A percentile compares a stretch with the other conserved stretches of the same genome.
Conservation (phyloP, 2,329 filamentous ascomycete genomes). For the Cladosporium velox region DNA sequence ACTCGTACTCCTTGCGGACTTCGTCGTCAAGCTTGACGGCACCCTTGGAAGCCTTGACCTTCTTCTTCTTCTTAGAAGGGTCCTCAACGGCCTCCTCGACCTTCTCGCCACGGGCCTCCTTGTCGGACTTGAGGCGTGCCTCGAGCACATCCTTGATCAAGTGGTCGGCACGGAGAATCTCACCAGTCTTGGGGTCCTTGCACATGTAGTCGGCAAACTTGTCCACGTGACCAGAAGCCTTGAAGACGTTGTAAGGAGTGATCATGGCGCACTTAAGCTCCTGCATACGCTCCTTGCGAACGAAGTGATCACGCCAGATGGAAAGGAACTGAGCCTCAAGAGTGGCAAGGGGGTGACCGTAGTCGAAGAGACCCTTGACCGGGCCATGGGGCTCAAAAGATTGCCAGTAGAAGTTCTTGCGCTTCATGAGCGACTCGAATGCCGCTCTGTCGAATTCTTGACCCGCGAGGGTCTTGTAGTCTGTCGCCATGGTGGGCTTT, state of each 20-base stretch:
- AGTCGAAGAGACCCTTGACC: constrained; percentile 72
- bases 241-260: constrained; percentile 89
- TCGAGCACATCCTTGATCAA: constrained; percentile 94
- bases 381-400: constrained; percentile 84
- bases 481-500: constrained; percentile 55
- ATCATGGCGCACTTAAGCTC: constrained; percentile 93
- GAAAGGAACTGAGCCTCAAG: constrained; percentile 87
- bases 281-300: constrained; percentile 91
- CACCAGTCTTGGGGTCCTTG: constrained; percentile 87
- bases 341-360: constrained; percentile 83
- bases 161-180: constrained; percentile 95
- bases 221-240: constrained; percentile 91
- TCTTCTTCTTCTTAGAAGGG: constrained; percentile 82
- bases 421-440: constrained; percentile 82
- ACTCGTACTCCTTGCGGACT: constrained; percentile 85
- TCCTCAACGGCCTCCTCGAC: constrained; percentile 73
- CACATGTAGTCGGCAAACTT: constrained; percentile 99
- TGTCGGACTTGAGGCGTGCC: constrained; percentile 81
- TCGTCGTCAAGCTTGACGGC: constrained; percentile 81
- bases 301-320: constrained; percentile 89
- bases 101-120: constrained; percentile 84
- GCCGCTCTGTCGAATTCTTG: constrained; percentile 81
- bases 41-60: constrained; percentile 68
- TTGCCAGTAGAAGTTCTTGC: constrained; percentile 91
- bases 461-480: constrained; percentile 78